Conservation (phyloP, 2,329 filamentous ascomycete genomes). For the Venturia carpophila region DNA sequence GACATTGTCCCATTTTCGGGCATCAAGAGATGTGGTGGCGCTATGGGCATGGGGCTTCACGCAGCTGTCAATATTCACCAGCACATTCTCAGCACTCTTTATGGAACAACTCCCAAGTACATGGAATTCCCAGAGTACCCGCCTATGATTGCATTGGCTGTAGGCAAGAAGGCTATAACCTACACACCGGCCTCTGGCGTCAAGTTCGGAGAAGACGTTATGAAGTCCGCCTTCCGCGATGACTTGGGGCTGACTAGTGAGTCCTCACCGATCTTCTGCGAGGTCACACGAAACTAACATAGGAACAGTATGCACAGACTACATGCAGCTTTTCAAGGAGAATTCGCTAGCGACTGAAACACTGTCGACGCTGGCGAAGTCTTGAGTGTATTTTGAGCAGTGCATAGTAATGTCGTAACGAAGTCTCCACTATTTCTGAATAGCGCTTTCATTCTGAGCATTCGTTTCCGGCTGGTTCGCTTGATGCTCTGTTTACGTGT, state of each 20-base stretch:
- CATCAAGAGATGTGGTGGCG: constrained; percentile 70
- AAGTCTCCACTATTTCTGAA: no score
- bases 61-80: constrained; percentile 54
- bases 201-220: constrained; percentile 10
- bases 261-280: background rate
- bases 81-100: constrained; percentile 3
- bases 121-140: constrained; percentile 9
- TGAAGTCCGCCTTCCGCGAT: constrained; percentile 6
- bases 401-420: no score
- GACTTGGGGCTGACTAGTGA: constrained; percentile 14
- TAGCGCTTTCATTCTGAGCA: no score
- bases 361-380: background rate
- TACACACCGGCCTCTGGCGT: background rate
- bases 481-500: no score
- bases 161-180: constrained; percentile 13
- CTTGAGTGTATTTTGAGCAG: background rate
- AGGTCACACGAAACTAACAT: background rate
- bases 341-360: background rate
- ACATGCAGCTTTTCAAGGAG: constrained; percentile 1
- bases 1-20: constrained; percentile 65
- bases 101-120: background rate
- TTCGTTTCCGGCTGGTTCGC: no score
- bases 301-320: background rate
- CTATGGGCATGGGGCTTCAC: constrained; percentile 65
- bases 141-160: constrained; percentile 16